A percentile compares a stretch with the other conserved stretches of the same genome.
Evolutionary conservation across 805 yeast species (phyloP).

Genomic region (Schwanniomyces sp.): DNA sequence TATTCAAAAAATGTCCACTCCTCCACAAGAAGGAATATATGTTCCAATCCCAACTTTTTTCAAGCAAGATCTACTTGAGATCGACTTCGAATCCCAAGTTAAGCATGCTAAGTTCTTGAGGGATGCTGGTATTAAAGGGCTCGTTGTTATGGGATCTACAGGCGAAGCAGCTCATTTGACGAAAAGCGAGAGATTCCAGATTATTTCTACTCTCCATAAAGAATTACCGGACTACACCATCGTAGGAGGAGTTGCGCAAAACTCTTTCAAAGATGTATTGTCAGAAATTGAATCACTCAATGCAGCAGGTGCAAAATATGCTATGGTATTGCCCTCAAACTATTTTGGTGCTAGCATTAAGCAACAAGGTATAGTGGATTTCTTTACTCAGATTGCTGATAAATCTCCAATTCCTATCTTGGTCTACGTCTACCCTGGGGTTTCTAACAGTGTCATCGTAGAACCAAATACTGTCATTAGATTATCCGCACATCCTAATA

Average conservation of each 20-base stretch:
- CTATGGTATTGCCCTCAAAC: constrained; percentile 44
- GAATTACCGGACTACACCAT: constrained; percentile 42
- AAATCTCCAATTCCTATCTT: constrained; percentile 42
- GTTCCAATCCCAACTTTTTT: constrained; percentile 58
- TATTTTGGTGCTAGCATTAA: constrained; percentile 48
- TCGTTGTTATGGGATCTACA: constrained; percentile 53
- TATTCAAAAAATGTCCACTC: background rate
- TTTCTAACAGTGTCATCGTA: constrained; percentile 40
- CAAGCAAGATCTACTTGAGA: constrained; percentile 37
- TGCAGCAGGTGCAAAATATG: constrained; percentile 39
- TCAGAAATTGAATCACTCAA: constrained; percentile 36
- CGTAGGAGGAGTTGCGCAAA: constrained; percentile 50
- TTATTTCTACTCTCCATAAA: constrained; percentile 31
- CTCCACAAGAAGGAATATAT: constrained; percentile 40
- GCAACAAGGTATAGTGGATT: constrained; percentile 48
- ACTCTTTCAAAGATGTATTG: constrained; percentile 45
- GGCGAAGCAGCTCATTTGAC: constrained; percentile 57
- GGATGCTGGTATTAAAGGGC: constrained; percentile 46
- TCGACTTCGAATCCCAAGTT: constrained; percentile 47
- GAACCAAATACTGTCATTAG: constrained; percentile 37
- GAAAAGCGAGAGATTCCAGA: constrained; percentile 40
- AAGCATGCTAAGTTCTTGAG: constrained; percentile 44
- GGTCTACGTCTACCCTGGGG: constrained; percentile 52
- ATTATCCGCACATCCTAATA: constrained; percentile 46
- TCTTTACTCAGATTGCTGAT: constrained; percentile 45